Percentiles rank a stretch among this genome's conserved stretches.
Conservation (phyloP, 2,329 filamentous ascomycete species). For the Gremmenia infestans region DNA sequence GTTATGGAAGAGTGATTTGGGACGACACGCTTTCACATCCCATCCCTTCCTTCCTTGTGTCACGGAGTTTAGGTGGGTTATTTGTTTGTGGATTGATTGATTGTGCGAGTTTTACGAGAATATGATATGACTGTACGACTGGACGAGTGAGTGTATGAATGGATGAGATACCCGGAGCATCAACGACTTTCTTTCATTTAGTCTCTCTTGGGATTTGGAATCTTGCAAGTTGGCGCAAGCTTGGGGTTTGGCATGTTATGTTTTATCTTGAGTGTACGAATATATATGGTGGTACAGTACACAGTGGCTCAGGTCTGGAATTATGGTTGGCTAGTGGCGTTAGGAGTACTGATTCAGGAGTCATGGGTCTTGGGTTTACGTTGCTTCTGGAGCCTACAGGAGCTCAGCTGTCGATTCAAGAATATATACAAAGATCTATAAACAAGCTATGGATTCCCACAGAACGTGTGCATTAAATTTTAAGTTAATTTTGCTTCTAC, state of each 20-base stretch:
- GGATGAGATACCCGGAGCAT: background rate
- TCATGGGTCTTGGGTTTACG: too few species aligned
- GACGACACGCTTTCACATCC: too few species aligned
- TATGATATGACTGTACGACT: background rate
- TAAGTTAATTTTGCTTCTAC: too few species aligned
- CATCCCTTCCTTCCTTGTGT: too few species aligned
- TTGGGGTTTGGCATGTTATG: background rate
- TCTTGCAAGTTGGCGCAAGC: too few species aligned
- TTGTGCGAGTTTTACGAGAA: too few species aligned
- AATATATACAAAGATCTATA: background rate
- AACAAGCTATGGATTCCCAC: background rate
- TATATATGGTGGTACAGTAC: background rate
- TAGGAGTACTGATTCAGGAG: too few species aligned
- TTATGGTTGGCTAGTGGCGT: background rate
- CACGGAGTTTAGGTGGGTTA: background rate
- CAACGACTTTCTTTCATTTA: background rate
- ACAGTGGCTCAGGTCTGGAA: background rate
- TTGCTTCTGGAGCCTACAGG: background rate
- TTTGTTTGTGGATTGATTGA: too few species aligned
- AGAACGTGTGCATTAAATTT: too few species aligned
- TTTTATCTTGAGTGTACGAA: background rate
- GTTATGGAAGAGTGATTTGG: conserved; percentile 4
- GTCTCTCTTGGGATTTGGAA: background rate
- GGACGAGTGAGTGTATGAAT: background rate
- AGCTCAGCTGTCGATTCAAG: background rate